phyloP scores from a whole-genome alignment of 2,329 filamentous ascomycete species.

The Dothistroma septosporum region DNA sequence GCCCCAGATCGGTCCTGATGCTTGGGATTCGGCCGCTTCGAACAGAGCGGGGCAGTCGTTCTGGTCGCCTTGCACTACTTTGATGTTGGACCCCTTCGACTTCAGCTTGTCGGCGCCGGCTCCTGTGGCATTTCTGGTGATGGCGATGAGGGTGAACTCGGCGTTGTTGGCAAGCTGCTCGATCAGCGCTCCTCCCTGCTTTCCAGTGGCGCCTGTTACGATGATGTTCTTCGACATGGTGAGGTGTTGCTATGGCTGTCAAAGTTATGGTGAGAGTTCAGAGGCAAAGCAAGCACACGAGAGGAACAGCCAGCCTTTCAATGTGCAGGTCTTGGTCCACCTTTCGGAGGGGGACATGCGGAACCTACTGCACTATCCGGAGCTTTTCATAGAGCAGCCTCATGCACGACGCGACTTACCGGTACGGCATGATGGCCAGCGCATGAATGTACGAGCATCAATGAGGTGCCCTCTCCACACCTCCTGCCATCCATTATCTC shows the following conservation, averaged over 20 bases:
- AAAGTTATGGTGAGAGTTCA: not conserved
- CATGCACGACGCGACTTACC: not conserved
- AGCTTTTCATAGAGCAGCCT: not conserved
- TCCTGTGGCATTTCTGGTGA: constrained; percentile 55
- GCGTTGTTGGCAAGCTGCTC: constrained; percentile 37
- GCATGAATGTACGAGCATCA: not conserved
- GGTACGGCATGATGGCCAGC: not conserved
- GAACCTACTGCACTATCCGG: not conserved
- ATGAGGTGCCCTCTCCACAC: not conserved
- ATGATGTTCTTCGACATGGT: constrained; percentile 30
- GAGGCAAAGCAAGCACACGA: not conserved
- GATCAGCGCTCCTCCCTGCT: constrained; percentile 45
- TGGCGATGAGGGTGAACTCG: constrained; percentile 49
- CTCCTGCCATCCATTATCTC: not conserved
- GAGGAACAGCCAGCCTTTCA: not conserved
- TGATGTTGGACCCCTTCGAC: constrained; percentile 43
- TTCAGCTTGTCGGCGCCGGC: constrained; percentile 47
- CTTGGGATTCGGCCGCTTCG: constrained; percentile 24
- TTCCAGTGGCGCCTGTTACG: constrained; percentile 45
- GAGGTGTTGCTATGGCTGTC: not conserved
- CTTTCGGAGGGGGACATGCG: not conserved
- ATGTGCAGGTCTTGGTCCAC: not conserved
- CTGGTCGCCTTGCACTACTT: constrained; percentile 57
- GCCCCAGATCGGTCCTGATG: constrained; percentile 39
- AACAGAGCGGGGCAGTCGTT: constrained; percentile 52